Percentiles rank a stretch among this genome's conserved stretches.
These are phyloP conservation scores for Diaporthe ampelina DNA, from an alignment of 2,329 filamentous ascomycete genomes.

Conservation along the genomic window DNA sequence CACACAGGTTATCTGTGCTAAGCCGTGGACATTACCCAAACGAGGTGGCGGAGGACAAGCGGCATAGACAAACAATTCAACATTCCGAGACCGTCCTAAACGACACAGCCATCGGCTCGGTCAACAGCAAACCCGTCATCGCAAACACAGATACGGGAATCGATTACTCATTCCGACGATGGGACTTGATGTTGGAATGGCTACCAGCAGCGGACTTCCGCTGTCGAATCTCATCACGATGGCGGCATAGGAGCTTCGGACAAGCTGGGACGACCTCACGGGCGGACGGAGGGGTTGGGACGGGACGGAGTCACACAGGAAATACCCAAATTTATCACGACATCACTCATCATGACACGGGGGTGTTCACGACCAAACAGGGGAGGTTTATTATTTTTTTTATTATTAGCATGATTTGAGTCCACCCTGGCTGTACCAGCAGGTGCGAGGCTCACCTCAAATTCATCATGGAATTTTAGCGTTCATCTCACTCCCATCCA, in stretches of 20 bases:
- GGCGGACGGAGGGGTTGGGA: neutral
- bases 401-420: conserved; percentile 21
- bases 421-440: neutral
- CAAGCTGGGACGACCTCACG: neutral
- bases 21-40: conserved; percentile 79
- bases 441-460: conserved; percentile 7
- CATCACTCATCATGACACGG: conserved; percentile 19
- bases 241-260: conserved; percentile 20
- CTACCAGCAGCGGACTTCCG: neutral
- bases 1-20: conserved; percentile 73
- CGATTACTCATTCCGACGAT: neutral
- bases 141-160: neutral
- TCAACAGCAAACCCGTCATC: neutral
- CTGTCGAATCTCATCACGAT: neutral
- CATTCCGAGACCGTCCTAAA: conserved; percentile 8
- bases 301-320: neutral
- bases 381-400: conserved; percentile 28
- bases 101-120: conserved; percentile 6
- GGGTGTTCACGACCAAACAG: conserved; percentile 16
- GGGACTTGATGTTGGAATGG: neutral
- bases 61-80: conserved; percentile 19
- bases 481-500: conserved; percentile 22
- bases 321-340: conserved; percentile 31
- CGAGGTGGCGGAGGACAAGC: conserved; percentile 52
- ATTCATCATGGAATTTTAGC: conserved; percentile 22